A percentile compares a stretch with the other conserved stretches of the same genome.
Evolutionary conservation across 148 eudicot species (phyloP).

Genomic region (Amaranthus hypochondriacus): DNA sequence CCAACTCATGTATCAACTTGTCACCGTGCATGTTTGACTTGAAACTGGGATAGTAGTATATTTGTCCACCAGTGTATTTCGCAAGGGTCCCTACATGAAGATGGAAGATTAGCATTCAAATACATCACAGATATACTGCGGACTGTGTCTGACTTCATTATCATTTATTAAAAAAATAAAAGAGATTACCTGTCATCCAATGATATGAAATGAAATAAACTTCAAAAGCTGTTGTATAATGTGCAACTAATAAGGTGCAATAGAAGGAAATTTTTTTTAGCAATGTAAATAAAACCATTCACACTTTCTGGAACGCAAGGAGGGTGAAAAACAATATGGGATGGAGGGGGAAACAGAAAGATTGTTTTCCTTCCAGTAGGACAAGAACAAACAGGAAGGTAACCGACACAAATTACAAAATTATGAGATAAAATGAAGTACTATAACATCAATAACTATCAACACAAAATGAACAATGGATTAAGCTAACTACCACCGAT

Average conservation of each 20-base stretch:
- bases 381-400: not conserved
- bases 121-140: not conserved
- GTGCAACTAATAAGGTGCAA: too few species aligned
- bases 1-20: conserved; percentile 79
- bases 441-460: not conserved
- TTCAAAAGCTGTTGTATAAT: not conserved
- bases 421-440: not conserved
- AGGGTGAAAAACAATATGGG: too few species aligned
- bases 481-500: not conserved
- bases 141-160: conserved; percentile 2
- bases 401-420: not conserved
- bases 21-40: conserved; percentile 63
- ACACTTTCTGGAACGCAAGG: too few species aligned
- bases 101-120: not conserved
- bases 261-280: too few species aligned
- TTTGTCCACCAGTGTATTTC: conserved; percentile 97
- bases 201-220: conserved; percentile 7
- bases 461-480: not conserved
- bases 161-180: not conserved
- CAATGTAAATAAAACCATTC: too few species aligned
- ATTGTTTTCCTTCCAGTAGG: too few species aligned
- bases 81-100: conserved; percentile 66
- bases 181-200: too few species aligned
- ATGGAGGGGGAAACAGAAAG: too few species aligned
- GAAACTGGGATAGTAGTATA: conserved; percentile 79